Base-by-base conservation (phyloP, 768 basidiomycete species). In the Coprinopsis cinerea region DNA sequence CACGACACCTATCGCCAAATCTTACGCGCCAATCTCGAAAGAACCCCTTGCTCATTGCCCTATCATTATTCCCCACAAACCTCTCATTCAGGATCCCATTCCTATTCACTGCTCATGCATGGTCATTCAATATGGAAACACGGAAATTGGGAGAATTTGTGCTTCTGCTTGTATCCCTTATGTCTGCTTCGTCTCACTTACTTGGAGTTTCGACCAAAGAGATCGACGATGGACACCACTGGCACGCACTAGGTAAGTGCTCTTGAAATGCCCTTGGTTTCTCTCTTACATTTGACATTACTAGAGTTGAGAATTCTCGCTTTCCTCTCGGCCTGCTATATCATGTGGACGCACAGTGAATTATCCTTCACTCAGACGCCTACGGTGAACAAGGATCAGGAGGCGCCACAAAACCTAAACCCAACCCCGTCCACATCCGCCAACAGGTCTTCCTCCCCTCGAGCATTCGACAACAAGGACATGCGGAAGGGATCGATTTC, bases 61-160 rank as follows among this genome's bases (percentile, higher is more conserved):
- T 61, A 46, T 62, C 67, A 26, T 55, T 82, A 42, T 75, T 82
- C 17, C 83, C 79, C 17, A 72, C 69, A 17, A 67, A 67, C 23
- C 50, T 81, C 30, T 70, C 72, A 45, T 49, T 83, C 26, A 68
- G 62, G 34, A 48, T 81, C 30, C 69, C 67, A 3, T 32, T 82
- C 20, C 75, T 76, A 4, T 65, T 73, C 26, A 67, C 68, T 6
- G 58, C 65, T 15, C 61, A 61, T 37, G 53, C 59, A 24, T 79
- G 71, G 66, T 67, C 63, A 27, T 74, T 85, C 55, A 71, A 70
- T n/a, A 74, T 85, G 24, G 84, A 88, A 55, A 66, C 76, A 24
- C 71, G 85, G 53, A 75, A 78, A 53, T 71, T 81, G 18, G 77
- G 75, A 10, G 88, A 92, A 66, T 79, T 76, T 5, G n/a, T 73